These are phyloP conservation scores for Geranomyces michiganensis DNA, from an alignment of 192 early-diverging fungal genomes.

Conservation along the genomic window DNA sequence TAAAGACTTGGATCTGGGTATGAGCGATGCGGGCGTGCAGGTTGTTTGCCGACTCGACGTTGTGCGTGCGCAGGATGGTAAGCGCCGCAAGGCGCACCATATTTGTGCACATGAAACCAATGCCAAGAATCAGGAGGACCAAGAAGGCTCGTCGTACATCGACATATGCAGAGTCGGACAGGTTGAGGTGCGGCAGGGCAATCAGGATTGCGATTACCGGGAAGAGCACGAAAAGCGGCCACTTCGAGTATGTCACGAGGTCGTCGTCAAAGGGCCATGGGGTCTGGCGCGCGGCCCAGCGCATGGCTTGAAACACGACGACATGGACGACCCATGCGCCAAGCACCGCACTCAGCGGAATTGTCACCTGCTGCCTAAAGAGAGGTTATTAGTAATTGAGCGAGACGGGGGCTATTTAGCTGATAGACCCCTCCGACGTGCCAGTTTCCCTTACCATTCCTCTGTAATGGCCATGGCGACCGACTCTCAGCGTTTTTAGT, in stretches of 20 bases:
- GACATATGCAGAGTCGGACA: constrained; percentile 5
- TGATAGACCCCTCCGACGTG: too few species aligned
- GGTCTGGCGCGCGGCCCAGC: constrained; percentile 25
- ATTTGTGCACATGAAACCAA: constrained; percentile 14
- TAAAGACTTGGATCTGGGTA: constrained; percentile 36
- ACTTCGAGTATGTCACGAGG: constrained; percentile 28
- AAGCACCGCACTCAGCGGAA: constrained; percentile 27
- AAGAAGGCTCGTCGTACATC: constrained; percentile 16
- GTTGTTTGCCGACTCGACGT: constrained; percentile 34
- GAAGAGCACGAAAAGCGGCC: constrained; percentile 25
- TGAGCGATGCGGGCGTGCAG: constrained; percentile 34
- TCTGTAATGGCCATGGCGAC: too few species aligned
- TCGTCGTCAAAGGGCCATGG: constrained; percentile 37
- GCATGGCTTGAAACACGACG: constrained; percentile 10
- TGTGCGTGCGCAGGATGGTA: constrained; percentile 20
- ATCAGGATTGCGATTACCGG: constrained; percentile 34
- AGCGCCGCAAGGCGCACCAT: constrained; percentile 22
- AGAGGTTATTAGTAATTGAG: too few species aligned
- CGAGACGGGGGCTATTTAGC: too few species aligned
- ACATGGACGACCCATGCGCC: constrained; percentile 27
- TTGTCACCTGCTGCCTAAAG: constrained; percentile 16
- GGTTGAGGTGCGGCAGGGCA: neutral
- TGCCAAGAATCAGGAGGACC: constrained; percentile 25
- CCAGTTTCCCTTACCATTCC: too few species aligned
- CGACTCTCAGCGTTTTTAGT: too few species aligned